Evolutionary conservation across 2,329 filamentous ascomycete species (phyloP).

Genomic region (Aspergillus caelatus): DNA sequence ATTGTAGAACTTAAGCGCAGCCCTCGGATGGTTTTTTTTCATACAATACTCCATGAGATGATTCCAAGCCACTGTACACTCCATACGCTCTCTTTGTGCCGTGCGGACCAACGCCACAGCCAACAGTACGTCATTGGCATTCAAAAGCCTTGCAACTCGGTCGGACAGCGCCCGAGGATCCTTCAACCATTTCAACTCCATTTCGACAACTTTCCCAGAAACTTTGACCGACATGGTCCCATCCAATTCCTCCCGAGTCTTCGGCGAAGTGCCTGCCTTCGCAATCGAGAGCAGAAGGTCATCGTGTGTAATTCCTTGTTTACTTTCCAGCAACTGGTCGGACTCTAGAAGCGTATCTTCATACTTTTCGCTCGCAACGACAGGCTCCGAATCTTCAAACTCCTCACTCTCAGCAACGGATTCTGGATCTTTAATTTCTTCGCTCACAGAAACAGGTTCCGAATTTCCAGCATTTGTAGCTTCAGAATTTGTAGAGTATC

Average conservation of each 20-base stretch:
- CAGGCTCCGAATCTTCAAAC: not conserved
- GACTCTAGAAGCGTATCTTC: not conserved
- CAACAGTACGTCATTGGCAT: slow-evolving; percentile 63
- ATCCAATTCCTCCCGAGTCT: not conserved
- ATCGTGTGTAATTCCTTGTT: not conserved
- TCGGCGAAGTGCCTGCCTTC: slow-evolving; percentile 10
- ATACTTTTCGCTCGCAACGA: not conserved
- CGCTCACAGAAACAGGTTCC: not conserved
- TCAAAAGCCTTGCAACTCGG: slow-evolving; percentile 65
- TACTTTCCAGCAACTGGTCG: not conserved
- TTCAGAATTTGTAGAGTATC: slow-evolving; percentile 4
- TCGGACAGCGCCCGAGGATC: slow-evolving; percentile 75
- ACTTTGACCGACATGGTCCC: not conserved
- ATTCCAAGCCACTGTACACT: slow-evolving; percentile 84
- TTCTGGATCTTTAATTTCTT: not conserved
- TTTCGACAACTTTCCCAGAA: slow-evolving; percentile 30
- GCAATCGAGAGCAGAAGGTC: slow-evolving; percentile 20
- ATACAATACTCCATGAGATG: slow-evolving; percentile 75
- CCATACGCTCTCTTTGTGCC: slow-evolving; percentile 63
- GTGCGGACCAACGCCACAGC: slow-evolving; percentile 69
- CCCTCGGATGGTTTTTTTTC: slow-evolving; percentile 59
- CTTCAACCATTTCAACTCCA: slow-evolving; percentile 63
- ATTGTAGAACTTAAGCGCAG: slow-evolving; percentile 82
- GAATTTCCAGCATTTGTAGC: not conserved
- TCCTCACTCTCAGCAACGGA: not conserved